These are phyloP conservation scores for Bipolaris cookei DNA, from an alignment of 2,329 filamentous ascomycete genomes.

Conservation along the genomic window DNA sequence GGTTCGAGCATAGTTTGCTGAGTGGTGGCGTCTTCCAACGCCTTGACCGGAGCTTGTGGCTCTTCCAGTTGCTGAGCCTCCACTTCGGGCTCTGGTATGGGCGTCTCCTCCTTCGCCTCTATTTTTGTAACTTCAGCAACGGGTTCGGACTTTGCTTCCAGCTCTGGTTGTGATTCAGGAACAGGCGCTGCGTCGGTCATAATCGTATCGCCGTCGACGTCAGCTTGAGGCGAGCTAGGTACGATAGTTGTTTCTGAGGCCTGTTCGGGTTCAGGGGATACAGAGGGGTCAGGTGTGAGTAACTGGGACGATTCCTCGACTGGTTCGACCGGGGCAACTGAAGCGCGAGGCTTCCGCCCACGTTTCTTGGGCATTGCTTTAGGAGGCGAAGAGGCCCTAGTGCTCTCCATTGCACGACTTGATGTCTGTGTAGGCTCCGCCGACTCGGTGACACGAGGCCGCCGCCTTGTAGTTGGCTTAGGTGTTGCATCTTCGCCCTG, in stretches of 20 bases:
- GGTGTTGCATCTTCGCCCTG: slow-evolving; percentile 54
- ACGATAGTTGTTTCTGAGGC: slow-evolving; percentile 30
- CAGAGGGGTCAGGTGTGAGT: slow-evolving; percentile 59
- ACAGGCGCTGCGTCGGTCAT: slow-evolving; percentile 63
- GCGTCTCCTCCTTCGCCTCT: slow-evolving; percentile 64
- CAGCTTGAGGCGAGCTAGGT: slow-evolving; percentile 56
- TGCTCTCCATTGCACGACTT: slow-evolving; percentile 62
- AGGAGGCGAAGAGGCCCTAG: slow-evolving; percentile 17
- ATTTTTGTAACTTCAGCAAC: slow-evolving; percentile 76
- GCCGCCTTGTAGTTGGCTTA: slow-evolving; percentile 54
- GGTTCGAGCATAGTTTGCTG: slow-evolving; percentile 81
- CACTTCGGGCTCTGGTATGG: slow-evolving; percentile 26
- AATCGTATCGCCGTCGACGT: slow-evolving; percentile 63
- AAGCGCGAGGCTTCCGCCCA: slow-evolving; percentile 52
- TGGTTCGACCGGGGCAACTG: slow-evolving; percentile 46
- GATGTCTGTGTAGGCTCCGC: slow-evolving; percentile 68
- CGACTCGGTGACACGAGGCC: slow-evolving; percentile 52
- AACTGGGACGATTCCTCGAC: slow-evolving; percentile 50
- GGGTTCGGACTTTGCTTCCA: slow-evolving; percentile 39
- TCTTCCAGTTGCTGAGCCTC: slow-evolving; percentile 50
- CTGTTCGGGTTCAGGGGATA: slow-evolving; percentile 65
- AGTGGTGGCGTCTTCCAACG: slow-evolving; percentile 73
- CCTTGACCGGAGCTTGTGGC: slow-evolving; percentile 26
- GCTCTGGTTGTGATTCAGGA: slow-evolving; percentile 37
- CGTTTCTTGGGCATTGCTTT: slow-evolving; percentile 65